A percentile compares a stretch with the other conserved stretches of the same genome.
Evolutionary conservation across 2,329 filamentous ascomycete genomes (phyloP).

Genomic region (Penicillium sp.): DNA sequence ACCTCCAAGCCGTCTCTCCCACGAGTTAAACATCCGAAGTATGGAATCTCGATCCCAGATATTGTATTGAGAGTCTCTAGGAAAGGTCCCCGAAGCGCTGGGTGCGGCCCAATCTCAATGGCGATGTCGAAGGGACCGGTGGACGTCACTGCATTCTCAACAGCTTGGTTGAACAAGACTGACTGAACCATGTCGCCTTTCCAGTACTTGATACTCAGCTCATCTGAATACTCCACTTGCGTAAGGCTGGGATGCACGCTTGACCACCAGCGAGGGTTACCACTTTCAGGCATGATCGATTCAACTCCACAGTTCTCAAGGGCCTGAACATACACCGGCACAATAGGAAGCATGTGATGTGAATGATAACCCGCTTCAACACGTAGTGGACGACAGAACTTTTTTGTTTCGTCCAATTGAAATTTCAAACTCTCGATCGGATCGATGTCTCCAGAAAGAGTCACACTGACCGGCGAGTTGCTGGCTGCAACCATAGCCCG

Average conservation of each 20-base stretch:
- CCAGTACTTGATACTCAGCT: conserved; percentile 30
- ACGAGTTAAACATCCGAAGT: neutral
- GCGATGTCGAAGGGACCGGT: conserved; percentile 12
- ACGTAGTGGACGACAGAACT: conserved; percentile 23
- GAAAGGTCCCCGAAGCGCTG: conserved; percentile 29
- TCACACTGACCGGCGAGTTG: conserved; percentile 21
- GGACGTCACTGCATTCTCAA: conserved; percentile 11
- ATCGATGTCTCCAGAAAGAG: conserved; percentile 21
- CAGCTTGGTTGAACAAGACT: conserved; percentile 35
- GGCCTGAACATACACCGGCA: neutral
- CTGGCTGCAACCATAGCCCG: conserved; percentile 13
- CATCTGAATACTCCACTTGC: neutral
- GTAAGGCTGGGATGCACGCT: conserved; percentile 3
- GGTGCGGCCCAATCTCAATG: conserved; percentile 35
- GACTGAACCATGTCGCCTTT: conserved; percentile 34
- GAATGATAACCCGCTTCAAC: conserved; percentile 30
- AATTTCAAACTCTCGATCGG: conserved; percentile 21
- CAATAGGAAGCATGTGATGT: conserved; percentile 18
- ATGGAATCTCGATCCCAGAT: neutral
- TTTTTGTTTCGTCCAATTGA: conserved; percentile 19
- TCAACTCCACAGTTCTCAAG: neutral
- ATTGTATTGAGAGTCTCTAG: conserved; percentile 6
- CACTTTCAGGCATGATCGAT: neutral
- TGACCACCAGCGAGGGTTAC: conserved; percentile 1
- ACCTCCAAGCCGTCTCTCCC: neutral